Conservation (phyloP, 805 yeast species). For the Pichia paraexigua region DNA sequence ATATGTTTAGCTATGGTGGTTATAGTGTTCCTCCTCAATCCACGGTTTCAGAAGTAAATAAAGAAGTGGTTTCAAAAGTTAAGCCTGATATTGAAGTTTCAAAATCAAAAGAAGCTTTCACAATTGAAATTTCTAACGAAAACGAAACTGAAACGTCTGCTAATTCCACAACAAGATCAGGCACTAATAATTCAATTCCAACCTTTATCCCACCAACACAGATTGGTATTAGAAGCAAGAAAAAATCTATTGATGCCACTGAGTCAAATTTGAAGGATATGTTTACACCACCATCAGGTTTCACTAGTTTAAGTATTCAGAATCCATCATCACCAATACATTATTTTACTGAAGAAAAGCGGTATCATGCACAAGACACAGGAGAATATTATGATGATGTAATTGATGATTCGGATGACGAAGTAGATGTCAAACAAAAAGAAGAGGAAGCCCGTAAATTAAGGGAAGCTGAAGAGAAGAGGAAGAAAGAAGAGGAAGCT, state of each 20-base stretch:
- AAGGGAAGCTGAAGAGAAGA: conserved; percentile 37
- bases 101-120: neutral
- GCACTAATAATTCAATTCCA: neutral
- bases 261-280: conserved; percentile 17
- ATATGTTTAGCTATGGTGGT: conserved; percentile 28
- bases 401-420: conserved; percentile 30
- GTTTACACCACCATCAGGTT: conserved; percentile 22
- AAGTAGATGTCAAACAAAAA: conserved; percentile 33
- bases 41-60: neutral
- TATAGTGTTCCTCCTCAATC: conserved; percentile 18
- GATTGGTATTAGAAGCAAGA: neutral
- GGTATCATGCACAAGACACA: conserved; percentile 24
- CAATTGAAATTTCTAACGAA: neutral
- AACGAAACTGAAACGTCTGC: neutral
- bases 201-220: conserved; percentile 3
- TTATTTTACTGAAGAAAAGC: conserved; percentile 20
- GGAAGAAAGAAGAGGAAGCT: conserved; percentile 23
- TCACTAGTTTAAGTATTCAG: neutral
- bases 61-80: neutral
- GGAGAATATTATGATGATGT: conserved; percentile 26
- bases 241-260: neutral
- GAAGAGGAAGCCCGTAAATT: conserved; percentile 17
- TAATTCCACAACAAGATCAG: neutral
- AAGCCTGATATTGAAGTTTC: neutral
- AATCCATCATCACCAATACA: conserved; percentile 18